These are phyloP conservation scores for Hapsidospora chrysogenum DNA, from an alignment of 495 filamentous ascomycete genomes.

Conservation along the genomic window DNA sequence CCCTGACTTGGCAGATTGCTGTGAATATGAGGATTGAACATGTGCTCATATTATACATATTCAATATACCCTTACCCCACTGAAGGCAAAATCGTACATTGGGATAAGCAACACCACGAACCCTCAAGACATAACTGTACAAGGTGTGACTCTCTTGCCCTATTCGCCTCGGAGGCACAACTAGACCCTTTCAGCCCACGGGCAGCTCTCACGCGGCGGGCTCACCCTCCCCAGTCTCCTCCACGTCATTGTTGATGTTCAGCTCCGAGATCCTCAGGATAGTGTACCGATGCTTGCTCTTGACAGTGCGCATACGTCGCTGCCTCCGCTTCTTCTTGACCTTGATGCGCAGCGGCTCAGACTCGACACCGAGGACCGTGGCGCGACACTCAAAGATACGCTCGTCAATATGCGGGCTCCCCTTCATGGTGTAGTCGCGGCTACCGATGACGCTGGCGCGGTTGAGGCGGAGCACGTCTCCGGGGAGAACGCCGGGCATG, in stretches of 20 bases:
- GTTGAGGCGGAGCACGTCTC: slow-evolving; percentile 75
- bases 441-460: slow-evolving; percentile 64
- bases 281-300: slow-evolving; percentile 82
- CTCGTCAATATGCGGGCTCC: slow-evolving; percentile 61
- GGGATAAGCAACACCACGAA: too few species aligned
- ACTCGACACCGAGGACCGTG: slow-evolving; percentile 69
- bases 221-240: too few species aligned
- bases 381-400: slow-evolving; percentile 70
- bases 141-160: too few species aligned
- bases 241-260: slow-evolving; percentile 44
- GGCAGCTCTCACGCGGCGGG: too few species aligned
- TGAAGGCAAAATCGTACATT: too few species aligned
- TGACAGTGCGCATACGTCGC: slow-evolving; percentile 51
- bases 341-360: slow-evolving; percentile 71
- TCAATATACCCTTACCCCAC: too few species aligned
- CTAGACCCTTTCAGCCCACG: too few species aligned
- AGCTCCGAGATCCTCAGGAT: slow-evolving; percentile 69
- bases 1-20: too few species aligned
- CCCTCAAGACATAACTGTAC: too few species aligned
- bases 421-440: slow-evolving; percentile 79
- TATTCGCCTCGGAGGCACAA: too few species aligned
- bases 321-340: slow-evolving; percentile 89
- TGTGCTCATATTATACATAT: too few species aligned
- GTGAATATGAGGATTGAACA: too few species aligned
- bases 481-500: slow-evolving; percentile 67